Evolutionary conservation across 164 flowering plant genomes (phyloP).

Genomic region (Macadamia tetraphylla): DNA sequence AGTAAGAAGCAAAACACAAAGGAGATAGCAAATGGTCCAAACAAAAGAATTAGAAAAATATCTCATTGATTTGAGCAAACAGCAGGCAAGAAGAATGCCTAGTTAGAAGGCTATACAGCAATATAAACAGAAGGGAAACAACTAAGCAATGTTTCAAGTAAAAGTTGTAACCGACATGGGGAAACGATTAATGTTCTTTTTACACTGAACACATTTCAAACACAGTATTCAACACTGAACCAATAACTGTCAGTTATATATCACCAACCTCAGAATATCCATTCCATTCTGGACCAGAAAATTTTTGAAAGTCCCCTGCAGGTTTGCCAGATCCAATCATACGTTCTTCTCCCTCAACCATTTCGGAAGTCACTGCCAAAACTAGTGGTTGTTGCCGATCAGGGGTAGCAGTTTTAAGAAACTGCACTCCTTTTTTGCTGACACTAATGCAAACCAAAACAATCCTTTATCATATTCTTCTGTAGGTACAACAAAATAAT

Average conservation of each 20-base stretch:
- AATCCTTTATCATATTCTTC: neutral
- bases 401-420: conserved; percentile 32
- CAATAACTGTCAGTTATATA: neutral
- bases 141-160: no score
- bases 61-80: no score
- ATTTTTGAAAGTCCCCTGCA: conserved; percentile 22
- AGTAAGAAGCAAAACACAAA: no score
- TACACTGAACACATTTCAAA: no score
- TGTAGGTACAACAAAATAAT: neutral
- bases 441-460: conserved; percentile 21
- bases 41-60: no score
- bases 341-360: conserved; percentile 32
- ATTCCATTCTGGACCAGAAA: conserved; percentile 19
- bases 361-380: conserved; percentile 33
- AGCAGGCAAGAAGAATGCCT: no score
- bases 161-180: no score
- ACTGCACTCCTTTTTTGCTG: conserved; percentile 37
- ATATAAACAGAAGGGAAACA: no score
- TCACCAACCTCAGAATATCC: conserved; percentile 43
- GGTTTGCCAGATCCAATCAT: conserved; percentile 12
- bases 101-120: no score
- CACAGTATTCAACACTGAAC: no score
- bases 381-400: conserved; percentile 43
- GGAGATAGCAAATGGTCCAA: no score
- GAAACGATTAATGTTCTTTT: no score